These are phyloP conservation scores for Pleurotus platypus DNA, from an alignment of 768 basidiomycete species.

Conservation along the genomic window DNA sequence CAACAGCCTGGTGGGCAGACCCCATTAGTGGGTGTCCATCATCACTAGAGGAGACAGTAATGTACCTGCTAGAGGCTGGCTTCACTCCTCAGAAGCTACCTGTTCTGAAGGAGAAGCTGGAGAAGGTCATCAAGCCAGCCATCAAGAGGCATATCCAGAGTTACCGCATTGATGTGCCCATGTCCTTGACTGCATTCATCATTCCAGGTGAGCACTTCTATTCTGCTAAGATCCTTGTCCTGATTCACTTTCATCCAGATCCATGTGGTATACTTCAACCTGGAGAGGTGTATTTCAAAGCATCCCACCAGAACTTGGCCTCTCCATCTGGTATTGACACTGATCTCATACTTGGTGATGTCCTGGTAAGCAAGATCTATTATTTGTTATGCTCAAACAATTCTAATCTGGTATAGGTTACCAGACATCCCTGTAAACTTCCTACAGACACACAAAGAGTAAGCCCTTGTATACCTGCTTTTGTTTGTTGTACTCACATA, in stretches of 20 bases:
- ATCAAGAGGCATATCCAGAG: constrained; percentile 39
- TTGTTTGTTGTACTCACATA: neutral
- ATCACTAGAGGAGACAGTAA: constrained; percentile 56
- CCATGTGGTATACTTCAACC: constrained; percentile 44
- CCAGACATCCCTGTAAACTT: constrained; percentile 67
- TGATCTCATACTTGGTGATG: constrained; percentile 52
- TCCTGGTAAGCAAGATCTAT: constrained; percentile 36
- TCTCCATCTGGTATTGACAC: constrained; percentile 38
- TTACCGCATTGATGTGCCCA: constrained; percentile 48
- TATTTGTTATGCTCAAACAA: neutral
- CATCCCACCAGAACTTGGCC: constrained; percentile 38
- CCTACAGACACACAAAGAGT: constrained; percentile 68
- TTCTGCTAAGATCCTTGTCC: constrained; percentile 16
- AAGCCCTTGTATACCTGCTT: constrained; percentile 3
- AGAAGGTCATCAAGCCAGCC: constrained; percentile 40
- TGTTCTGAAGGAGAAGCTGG: constrained; percentile 52
- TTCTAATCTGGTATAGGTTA: constrained; percentile 33
- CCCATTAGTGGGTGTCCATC: constrained; percentile 61
- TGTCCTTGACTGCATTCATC: constrained; percentile 60
- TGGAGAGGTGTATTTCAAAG: constrained; percentile 57
- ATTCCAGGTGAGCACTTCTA: constrained; percentile 46
- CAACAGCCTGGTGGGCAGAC: constrained; percentile 72
- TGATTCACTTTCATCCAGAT: constrained; percentile 31
- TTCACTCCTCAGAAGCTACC: constrained; percentile 48
- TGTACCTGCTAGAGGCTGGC: constrained; percentile 56